These are phyloP conservation scores for Athelia sp. DNA, from an alignment of 1,284 basidiomycete species.

Conservation along the genomic window DNA sequence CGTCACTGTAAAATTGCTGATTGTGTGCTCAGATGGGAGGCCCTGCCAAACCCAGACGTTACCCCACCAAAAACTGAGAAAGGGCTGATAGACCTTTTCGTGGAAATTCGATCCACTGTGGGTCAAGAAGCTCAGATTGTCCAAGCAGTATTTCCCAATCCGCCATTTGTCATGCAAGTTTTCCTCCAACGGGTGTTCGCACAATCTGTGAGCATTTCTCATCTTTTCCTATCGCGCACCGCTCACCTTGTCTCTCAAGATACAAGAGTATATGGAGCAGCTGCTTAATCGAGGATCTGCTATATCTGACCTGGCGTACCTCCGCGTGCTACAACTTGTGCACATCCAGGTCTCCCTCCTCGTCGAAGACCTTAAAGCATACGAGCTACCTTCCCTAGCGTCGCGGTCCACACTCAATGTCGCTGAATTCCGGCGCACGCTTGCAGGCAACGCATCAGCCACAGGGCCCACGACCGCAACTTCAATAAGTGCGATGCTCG, in stretches of 20 bases:
- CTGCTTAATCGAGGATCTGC: slow-evolving; percentile 70
- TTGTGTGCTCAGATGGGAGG: slow-evolving; percentile 62
- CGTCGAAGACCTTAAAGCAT: slow-evolving; percentile 90
- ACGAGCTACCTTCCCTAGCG: slow-evolving; percentile 74
- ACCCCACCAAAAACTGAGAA: slow-evolving; percentile 78
- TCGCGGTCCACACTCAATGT: slow-evolving; percentile 58
- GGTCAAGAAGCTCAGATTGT: slow-evolving; percentile 97
- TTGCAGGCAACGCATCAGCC: slow-evolving; percentile 40
- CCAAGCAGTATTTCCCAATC: slow-evolving; percentile 97
- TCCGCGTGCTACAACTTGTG: slow-evolving; percentile 87
- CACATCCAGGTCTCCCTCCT: slow-evolving; percentile 77
- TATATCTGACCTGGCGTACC: slow-evolving; percentile 85
- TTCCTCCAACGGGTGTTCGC: slow-evolving; percentile 98
- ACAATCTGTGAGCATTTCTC: slow-evolving; percentile 70
- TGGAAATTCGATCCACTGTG: slow-evolving; percentile 87
- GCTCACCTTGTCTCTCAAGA: slow-evolving; percentile 41
- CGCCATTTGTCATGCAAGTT: slow-evolving; percentile 97
- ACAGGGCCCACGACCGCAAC: slow-evolving; percentile 41
- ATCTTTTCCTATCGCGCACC: background rate
- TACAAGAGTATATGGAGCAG: slow-evolving; percentile 91
- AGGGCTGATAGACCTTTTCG: slow-evolving; percentile 77
- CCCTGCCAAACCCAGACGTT: slow-evolving; percentile 76
- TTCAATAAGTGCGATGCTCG: slow-evolving; percentile 83
- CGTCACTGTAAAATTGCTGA: slow-evolving; percentile 9
- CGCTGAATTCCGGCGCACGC: slow-evolving; percentile 51